phyloP scores from a whole-genome alignment of 1,139 yeast genomes.

The Arxiozyma slooffiae region DNA sequence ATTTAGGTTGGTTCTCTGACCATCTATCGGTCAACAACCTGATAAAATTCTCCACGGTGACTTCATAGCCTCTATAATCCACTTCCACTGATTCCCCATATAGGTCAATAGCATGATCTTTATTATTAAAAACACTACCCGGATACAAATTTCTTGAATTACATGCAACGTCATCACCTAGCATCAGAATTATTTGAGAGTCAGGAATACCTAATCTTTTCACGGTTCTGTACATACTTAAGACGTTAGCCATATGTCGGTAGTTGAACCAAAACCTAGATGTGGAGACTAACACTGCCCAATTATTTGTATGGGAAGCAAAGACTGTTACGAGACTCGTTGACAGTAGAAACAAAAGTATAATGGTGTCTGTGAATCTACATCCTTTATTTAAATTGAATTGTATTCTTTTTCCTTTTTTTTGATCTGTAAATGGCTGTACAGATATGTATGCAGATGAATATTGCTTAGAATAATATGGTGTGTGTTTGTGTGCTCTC shows the following conservation, averaged over 20 bases:
- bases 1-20: slow-evolving; percentile 88
- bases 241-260: slow-evolving; percentile 93
- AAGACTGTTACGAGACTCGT: slow-evolving; percentile 1
- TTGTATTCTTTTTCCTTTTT: background rate
- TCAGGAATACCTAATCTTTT: slow-evolving; percentile 95
- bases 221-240: slow-evolving; percentile 90
- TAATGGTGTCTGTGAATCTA: background rate
- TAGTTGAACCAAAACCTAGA: slow-evolving; percentile 97
- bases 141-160: slow-evolving; percentile 94
- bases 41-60: slow-evolving; percentile 90
- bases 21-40: slow-evolving; percentile 87
- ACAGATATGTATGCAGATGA: too few relatives aligned
- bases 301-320: slow-evolving; percentile 60
- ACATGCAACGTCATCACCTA: slow-evolving; percentile 95
- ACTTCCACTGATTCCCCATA: slow-evolving; percentile 94
- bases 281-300: slow-evolving; percentile 94
- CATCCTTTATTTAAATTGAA: background rate
- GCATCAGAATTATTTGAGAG: slow-evolving; percentile 90
- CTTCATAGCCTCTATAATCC: slow-evolving; percentile 95
- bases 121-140: slow-evolving; percentile 90
- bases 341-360: background rate
- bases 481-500: too few relatives aligned
- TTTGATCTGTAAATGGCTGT: too few relatives aligned
- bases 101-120: slow-evolving; percentile 85
- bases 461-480: too few relatives aligned